Percentiles rank a stretch among this genome's conserved stretches.
Evolutionary conservation across 176 grass and related monocot species (phyloP).

Genomic region (Cocos nucifera): DNA sequence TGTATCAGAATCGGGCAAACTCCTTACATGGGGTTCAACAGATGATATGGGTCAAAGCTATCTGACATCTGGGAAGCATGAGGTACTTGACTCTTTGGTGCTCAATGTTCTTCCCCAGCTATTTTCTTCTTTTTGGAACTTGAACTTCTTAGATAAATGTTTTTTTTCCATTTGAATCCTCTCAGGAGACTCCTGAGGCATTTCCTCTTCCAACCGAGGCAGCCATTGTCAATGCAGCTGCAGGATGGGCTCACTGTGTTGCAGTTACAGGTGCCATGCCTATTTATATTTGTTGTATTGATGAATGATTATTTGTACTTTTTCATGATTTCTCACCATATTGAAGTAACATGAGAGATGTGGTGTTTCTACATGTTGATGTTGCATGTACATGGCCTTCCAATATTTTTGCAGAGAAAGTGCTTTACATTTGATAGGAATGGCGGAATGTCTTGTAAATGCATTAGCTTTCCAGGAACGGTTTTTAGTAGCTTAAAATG

Average conservation of each 20-base stretch:
- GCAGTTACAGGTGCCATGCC: slow-evolving; percentile 58
- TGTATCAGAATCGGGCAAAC: slow-evolving; percentile 71
- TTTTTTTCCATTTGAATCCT: slow-evolving; percentile 6
- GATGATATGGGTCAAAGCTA: slow-evolving; percentile 99
- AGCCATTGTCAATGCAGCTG: slow-evolving; percentile 61
- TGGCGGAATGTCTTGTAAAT: too few relatives aligned
- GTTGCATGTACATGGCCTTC: too few relatives aligned
- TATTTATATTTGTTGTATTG: not conserved
- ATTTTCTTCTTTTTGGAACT: too few relatives aligned
- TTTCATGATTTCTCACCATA: too few relatives aligned
- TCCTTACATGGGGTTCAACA: slow-evolving; percentile 87
- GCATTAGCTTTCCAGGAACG: not conserved
- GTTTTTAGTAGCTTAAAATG: slow-evolving; percentile 17
- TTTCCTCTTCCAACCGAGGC: slow-evolving; percentile 84
- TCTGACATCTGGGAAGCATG: slow-evolving; percentile 89
- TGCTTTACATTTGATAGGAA: too few relatives aligned
- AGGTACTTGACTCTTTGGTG: slow-evolving; percentile 41
- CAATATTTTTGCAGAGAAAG: too few relatives aligned
- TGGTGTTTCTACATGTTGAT: too few relatives aligned
- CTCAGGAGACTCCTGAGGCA: slow-evolving; percentile 83
- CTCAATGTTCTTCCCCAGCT: not conserved
- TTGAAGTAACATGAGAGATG: too few relatives aligned
- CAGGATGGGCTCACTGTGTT: slow-evolving; percentile 96
- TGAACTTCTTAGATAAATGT: slow-evolving; percentile 15
- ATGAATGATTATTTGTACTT: too few relatives aligned